Evolutionary conservation across 441 rosid species (phyloP).

Genomic region (Syzygium syzygioides): DNA sequence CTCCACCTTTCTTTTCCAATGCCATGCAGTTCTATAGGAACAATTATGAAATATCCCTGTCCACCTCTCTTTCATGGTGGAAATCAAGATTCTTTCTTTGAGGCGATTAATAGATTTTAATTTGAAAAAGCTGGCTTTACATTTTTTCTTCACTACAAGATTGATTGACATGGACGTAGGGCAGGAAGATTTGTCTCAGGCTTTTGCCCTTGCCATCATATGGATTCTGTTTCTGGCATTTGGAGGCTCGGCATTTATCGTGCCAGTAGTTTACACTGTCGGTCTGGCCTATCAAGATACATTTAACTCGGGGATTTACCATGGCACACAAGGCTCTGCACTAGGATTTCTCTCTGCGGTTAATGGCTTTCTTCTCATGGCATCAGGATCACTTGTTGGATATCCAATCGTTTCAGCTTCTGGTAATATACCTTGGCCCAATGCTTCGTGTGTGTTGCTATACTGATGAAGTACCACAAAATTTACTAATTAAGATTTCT

Average conservation of each 20-base stretch:
- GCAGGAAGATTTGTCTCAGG: constrained; percentile 97
- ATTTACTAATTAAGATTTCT: not conserved
- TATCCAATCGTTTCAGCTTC: constrained; percentile 77
- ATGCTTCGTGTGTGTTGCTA: not conserved
- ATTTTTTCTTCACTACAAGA: constrained; percentile 31
- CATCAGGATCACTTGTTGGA: constrained; percentile 62
- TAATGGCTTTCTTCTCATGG: constrained; percentile 58
- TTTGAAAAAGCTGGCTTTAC: not conserved
- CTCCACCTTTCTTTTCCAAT: not conserved
- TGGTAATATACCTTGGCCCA: constrained; percentile 31
- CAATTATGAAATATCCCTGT: not conserved
- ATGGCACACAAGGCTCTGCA: constrained; percentile 34
- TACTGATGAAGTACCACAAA: not conserved
- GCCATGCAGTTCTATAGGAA: not conserved
- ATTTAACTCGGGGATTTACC: constrained; percentile 30
- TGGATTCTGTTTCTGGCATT: constrained; percentile 73
- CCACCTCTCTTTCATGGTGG: not conserved
- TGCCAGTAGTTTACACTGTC: constrained; percentile 52
- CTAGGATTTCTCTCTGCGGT: constrained; percentile 40
- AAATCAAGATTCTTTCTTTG: not conserved
- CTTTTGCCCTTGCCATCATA: constrained; percentile 65
- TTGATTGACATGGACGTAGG: constrained; percentile 78
- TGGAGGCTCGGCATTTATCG: constrained; percentile 51
- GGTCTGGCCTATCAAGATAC: constrained; percentile 54
- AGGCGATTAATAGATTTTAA: not conserved